Evolutionary conservation across 306 rosid species (phyloP).

Genomic region (Cajanus cajan): DNA sequence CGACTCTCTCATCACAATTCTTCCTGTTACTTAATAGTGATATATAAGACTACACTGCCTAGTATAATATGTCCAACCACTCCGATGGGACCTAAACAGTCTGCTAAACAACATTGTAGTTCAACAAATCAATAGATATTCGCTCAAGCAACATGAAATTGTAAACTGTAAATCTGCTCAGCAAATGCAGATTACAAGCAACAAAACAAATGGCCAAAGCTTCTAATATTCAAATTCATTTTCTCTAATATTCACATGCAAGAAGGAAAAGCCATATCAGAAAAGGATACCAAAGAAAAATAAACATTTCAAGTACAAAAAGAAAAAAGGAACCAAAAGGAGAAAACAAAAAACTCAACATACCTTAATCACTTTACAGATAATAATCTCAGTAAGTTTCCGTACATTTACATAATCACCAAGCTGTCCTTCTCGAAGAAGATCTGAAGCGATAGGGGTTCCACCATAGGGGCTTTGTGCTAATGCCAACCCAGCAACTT

Average conservation of each 20-base stretch:
- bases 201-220: background rate
- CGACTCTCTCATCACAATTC: no score
- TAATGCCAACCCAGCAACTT: constrained; percentile 90
- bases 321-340: background rate
- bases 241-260: background rate
- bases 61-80: background rate
- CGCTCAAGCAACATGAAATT: background rate
- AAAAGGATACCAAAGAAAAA: background rate
- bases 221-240: background rate
- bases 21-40: no score
- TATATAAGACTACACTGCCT: background rate
- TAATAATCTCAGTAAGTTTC: constrained; percentile 83
- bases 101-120: background rate
- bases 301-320: constrained; percentile 5
- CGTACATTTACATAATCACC: constrained; percentile 94
- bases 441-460: constrained; percentile 95
- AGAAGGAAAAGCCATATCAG: background rate
- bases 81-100: background rate
- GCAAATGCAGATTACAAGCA: constrained; percentile 5
- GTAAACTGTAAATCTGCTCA: background rate
- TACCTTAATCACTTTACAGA: constrained; percentile 91
- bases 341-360: background rate
- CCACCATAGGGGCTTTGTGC: constrained; percentile 99
- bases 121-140: background rate
- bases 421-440: constrained; percentile 94